Evolutionary conservation across 768 basidiomycete species (phyloP).

Genomic region (Collybia sordida): DNA sequence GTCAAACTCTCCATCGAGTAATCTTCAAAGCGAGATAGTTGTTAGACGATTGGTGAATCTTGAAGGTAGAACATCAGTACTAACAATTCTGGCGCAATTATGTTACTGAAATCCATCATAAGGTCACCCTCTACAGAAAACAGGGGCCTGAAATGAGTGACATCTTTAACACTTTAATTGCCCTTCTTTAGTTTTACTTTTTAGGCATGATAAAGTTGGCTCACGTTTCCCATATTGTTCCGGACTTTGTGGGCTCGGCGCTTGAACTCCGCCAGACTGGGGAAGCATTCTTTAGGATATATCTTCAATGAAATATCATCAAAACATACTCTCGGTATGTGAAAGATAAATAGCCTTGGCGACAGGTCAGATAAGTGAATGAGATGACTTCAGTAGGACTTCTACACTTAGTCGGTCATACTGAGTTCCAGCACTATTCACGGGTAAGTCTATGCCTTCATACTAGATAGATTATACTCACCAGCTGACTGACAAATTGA

Average conservation of each 20-base stretch:
- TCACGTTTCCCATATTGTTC: conserved; percentile 64
- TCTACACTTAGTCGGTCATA: conserved; percentile 52
- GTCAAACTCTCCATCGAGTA: conserved; percentile 27
- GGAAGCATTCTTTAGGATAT: background rate
- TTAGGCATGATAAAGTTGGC: conserved; percentile 11
- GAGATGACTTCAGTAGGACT: background rate
- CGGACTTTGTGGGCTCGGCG: conserved; percentile 56
- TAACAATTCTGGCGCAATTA: conserved; percentile 41
- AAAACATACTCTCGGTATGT: conserved; percentile 51
- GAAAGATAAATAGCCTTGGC: conserved; percentile 48
- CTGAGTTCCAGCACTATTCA: conserved; percentile 49
- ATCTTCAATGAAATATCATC: background rate
- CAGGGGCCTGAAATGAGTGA: conserved; percentile 56
- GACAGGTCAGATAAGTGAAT: conserved; percentile 9
- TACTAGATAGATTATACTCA: conserved; percentile 8
- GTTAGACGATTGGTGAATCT: background rate
- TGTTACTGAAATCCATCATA: conserved; percentile 61
- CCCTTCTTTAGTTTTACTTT: background rate
- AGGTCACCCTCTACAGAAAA: conserved; percentile 55
- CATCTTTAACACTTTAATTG: conserved; percentile 48
- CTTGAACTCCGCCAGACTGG: conserved; percentile 69
- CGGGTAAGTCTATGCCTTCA: background rate
- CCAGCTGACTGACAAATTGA: conserved; percentile 60
- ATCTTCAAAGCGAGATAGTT: conserved; percentile 8
- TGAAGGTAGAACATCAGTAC: conserved; percentile 19